These are phyloP conservation scores for Grammothele lineata DNA, from an alignment of 768 basidiomycete species.

Conservation along the genomic window DNA sequence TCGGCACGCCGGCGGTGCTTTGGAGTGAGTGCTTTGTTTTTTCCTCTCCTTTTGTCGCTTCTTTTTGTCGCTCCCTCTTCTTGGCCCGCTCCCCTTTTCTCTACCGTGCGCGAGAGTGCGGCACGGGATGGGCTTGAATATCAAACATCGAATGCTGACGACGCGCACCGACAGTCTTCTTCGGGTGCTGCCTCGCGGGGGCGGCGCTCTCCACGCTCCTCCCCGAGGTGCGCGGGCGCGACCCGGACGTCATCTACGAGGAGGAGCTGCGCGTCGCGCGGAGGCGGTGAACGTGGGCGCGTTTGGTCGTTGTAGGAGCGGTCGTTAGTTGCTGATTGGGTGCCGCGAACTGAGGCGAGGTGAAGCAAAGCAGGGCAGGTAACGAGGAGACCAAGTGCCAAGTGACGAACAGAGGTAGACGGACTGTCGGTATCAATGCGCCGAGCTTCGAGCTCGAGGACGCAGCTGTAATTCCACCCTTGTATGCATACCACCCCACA, in stretches of 20 bases:
- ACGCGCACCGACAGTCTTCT: constrained; percentile 46
- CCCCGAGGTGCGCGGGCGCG: constrained; percentile 48
- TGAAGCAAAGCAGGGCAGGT: no score
- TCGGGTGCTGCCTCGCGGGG: constrained; percentile 57
- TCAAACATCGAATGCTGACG: no score
- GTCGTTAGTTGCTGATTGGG: not conserved
- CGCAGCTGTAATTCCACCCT: no score
- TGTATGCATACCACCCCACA: no score
- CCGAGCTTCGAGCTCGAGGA: no score
- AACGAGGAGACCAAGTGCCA: no score
- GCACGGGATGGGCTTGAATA: no score
- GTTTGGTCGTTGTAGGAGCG: not conserved
- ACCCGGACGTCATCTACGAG: constrained; percentile 43
- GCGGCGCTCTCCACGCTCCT: constrained; percentile 47
- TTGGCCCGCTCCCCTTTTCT: not conserved
- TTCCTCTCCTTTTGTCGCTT: constrained; percentile 3
- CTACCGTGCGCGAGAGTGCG: no score
- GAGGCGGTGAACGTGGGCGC: constrained; percentile 5
- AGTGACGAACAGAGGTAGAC: no score
- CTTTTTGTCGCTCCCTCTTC: constrained; percentile 1
- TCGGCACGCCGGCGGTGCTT: constrained; percentile 61
- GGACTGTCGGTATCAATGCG: no score
- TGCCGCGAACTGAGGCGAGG: not conserved
- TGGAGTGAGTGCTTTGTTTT: constrained; percentile 54
- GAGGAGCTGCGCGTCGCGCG: constrained; percentile 34